Percentiles rank a stretch among this genome's conserved stretches.
Evolutionary conservation across 805 yeast genomes (phyloP).

Genomic region (Ascoidea asiatica): DNA sequence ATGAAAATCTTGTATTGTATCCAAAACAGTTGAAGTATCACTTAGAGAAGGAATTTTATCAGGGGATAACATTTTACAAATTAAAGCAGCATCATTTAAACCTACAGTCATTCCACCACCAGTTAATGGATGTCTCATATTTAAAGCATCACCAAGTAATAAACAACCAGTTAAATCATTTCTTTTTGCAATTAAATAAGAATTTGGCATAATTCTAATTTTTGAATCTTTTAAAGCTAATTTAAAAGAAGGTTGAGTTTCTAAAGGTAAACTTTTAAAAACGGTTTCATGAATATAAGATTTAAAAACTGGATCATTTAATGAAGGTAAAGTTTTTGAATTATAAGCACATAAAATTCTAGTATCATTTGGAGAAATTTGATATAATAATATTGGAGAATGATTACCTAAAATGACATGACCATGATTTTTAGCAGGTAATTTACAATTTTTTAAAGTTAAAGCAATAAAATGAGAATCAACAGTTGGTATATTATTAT

Average conservation of each 20-base stretch:
- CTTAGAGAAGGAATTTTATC: conserved; percentile 36
- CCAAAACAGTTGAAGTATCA: conserved; percentile 43
- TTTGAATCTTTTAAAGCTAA: conserved; percentile 44
- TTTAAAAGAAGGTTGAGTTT: conserved; percentile 52
- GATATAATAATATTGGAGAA: conserved; percentile 83
- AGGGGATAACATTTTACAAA: conserved; percentile 51
- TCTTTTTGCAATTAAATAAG: conserved; percentile 66
- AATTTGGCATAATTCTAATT: conserved; percentile 86
- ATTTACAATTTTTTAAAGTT: conserved; percentile 55
- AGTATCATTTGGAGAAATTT: conserved; percentile 70
- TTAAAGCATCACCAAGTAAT: conserved; percentile 83
- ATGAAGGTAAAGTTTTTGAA: conserved; percentile 59
- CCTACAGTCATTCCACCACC: conserved; percentile 99
- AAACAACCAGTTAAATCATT: conserved; percentile 66
- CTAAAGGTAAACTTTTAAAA: conserved; percentile 53
- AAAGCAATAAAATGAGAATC: conserved; percentile 84
- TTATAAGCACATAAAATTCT: conserved; percentile 84
- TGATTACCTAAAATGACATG: conserved; percentile 70
- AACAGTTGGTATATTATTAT: conserved; percentile 48
- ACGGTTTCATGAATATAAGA: conserved; percentile 49
- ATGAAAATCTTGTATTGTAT: conserved; percentile 56
- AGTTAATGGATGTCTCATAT: conserved; percentile 96
- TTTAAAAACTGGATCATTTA: conserved; percentile 38
- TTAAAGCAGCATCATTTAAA: conserved; percentile 63
- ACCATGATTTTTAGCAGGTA: conserved; percentile 69